Evolutionary conservation across 2,329 filamentous ascomycete species (phyloP).

Genomic region (Purpureocillium takamizusanense): DNA sequence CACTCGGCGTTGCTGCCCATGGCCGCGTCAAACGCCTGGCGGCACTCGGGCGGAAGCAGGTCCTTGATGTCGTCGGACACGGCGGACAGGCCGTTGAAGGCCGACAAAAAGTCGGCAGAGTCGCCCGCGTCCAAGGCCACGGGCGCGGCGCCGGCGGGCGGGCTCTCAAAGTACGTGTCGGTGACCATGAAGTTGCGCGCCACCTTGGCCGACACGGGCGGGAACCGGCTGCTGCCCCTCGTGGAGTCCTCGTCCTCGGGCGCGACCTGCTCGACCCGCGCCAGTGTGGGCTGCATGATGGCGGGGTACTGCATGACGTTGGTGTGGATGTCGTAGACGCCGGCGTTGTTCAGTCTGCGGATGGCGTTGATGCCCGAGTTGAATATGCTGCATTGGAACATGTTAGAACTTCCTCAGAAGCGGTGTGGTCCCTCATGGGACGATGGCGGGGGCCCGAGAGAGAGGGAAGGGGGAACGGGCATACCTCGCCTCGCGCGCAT

Average conservation of each 20-base stretch:
- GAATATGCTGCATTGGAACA: constrained; percentile 54
- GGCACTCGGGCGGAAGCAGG: constrained; percentile 61
- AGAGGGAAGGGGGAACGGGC: constrained; percentile 4
- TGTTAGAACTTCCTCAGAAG: constrained; percentile 4
- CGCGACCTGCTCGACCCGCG: constrained; percentile 66
- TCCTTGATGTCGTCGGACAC: constrained; percentile 57
- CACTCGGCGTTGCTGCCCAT: constrained; percentile 57
- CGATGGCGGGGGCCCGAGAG: no score
- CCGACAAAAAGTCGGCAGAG: constrained; percentile 36
- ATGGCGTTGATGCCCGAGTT: constrained; percentile 65
- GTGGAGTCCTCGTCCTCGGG: constrained; percentile 25
- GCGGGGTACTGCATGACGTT: constrained; percentile 83
- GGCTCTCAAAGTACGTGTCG: constrained; percentile 46
- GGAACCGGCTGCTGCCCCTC: constrained; percentile 26
- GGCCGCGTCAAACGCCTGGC: constrained; percentile 62
- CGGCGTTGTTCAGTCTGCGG: constrained; percentile 60
- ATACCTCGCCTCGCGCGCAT: constrained; percentile 83
- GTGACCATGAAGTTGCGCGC: constrained; percentile 47
- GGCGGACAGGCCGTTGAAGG: constrained; percentile 53
- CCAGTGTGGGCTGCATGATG: constrained; percentile 83
- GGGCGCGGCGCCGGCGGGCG: constrained; percentile 35
- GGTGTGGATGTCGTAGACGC: constrained; percentile 89
- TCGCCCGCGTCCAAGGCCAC: constrained; percentile 34
- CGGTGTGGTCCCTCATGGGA: no score
- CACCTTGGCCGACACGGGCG: constrained; percentile 37